Conservation (phyloP, 2,329 filamentous ascomycete genomes). For the Fusarium burgessii region DNA sequence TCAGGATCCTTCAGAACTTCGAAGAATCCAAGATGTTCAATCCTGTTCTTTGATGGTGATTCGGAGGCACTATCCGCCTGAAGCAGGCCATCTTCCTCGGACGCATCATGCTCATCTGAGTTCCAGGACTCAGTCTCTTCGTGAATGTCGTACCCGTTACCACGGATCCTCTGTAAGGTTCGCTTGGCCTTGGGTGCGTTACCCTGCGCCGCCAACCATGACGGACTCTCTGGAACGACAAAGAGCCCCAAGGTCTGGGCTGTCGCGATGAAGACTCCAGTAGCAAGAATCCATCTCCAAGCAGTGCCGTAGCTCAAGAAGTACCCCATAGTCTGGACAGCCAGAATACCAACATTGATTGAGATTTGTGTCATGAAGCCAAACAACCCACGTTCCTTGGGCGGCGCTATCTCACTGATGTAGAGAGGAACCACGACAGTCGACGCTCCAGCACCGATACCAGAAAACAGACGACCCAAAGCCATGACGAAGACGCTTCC, state of each 20-base stretch:
- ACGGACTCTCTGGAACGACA: constrained; percentile 86
- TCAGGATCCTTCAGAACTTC: constrained; percentile 74
- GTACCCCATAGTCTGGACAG: constrained; percentile 85
- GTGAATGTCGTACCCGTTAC: constrained; percentile 74
- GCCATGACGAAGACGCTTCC: constrained; percentile 74
- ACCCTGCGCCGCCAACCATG: constrained; percentile 81
- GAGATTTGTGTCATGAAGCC: constrained; percentile 89
- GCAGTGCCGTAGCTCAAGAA: constrained; percentile 83
- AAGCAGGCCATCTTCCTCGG: constrained; percentile 80
- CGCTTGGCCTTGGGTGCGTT: constrained; percentile 71
- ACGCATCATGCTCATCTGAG: constrained; percentile 55
- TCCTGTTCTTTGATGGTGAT: constrained; percentile 27
- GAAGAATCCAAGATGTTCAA: constrained; percentile 67
- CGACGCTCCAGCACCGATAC: constrained; percentile 86
- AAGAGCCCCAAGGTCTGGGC: constrained; percentile 77
- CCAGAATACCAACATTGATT: constrained; percentile 90
- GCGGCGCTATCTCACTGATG: constrained; percentile 90
- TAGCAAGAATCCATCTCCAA: constrained; percentile 86
- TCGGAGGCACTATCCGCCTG: constrained; percentile 48
- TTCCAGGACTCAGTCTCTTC: constrained; percentile 77
- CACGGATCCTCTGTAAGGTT: constrained; percentile 81
- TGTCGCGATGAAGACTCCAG: constrained; percentile 76
- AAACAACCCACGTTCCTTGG: constrained; percentile 80
- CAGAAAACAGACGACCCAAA: constrained; percentile 81
- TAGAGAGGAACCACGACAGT: constrained; percentile 96